These are phyloP conservation scores for Sisymbrium altissimum DNA, from an alignment of 345 rosid genomes.

Conservation along the genomic window DNA sequence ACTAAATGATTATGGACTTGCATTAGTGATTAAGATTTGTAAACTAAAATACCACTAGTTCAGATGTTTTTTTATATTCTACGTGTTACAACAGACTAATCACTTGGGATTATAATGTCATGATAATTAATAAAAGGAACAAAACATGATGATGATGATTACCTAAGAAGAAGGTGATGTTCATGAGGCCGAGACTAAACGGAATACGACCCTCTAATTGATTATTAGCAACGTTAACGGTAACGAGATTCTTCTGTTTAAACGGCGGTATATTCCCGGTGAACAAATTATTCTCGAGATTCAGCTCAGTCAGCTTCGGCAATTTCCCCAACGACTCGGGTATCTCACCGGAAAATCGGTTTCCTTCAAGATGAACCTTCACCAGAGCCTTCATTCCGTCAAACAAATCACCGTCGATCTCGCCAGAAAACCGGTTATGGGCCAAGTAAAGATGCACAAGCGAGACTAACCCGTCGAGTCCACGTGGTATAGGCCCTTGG, in stretches of 20 bases:
- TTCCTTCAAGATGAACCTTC: conserved; percentile 52
- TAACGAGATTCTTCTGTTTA: conserved; percentile 31
- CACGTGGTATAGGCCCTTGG: conserved; percentile 51
- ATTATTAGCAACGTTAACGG: conserved; percentile 52
- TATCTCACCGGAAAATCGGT: conserved; percentile 48
- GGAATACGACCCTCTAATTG: conserved; percentile 57
- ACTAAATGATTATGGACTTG: background rate
- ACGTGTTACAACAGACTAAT: background rate
- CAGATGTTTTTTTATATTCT: too few species aligned
- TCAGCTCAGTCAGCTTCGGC: conserved; percentile 44
- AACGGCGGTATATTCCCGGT: conserved; percentile 55
- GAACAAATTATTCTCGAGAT: conserved; percentile 55
- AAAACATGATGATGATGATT: background rate
- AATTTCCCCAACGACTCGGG: conserved; percentile 50
- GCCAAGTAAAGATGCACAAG: conserved; percentile 56
- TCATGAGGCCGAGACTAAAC: conserved; percentile 32
- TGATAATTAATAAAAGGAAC: background rate
- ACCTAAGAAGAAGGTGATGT: conserved; percentile 50
- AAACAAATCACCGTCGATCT: conserved; percentile 43
- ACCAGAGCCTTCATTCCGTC: conserved; percentile 45
- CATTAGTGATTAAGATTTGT: background rate
- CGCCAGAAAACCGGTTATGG: conserved; percentile 52
- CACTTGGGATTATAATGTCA: background rate
- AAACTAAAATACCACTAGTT: background rate
- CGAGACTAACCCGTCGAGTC: conserved; percentile 33